Conservation (phyloP, 495 filamentous ascomycete species). For the Penicillium herquei region DNA sequence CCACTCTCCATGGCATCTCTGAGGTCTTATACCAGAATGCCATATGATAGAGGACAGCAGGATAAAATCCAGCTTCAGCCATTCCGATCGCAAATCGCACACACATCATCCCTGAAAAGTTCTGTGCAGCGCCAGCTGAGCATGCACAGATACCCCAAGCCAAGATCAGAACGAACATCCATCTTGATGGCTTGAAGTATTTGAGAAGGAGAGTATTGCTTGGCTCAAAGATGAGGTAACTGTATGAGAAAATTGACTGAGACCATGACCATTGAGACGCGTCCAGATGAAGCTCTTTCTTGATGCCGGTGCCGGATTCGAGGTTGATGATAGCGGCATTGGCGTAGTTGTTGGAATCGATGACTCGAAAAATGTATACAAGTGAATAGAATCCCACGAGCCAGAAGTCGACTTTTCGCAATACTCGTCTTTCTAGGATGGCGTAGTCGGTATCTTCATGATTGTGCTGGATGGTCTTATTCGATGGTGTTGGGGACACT, state of each 20-base stretch:
- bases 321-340: conserved; percentile 50
- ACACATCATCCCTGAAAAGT: conserved; percentile 41
- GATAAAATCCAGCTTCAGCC: conserved; percentile 42
- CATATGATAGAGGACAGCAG: conserved; percentile 39
- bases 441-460: not conserved
- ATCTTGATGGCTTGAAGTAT: conserved; percentile 34
- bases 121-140: conserved; percentile 31
- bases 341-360: conserved; percentile 41
- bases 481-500: conserved; percentile 7
- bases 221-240: conserved; percentile 45
- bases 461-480: not conserved
- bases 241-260: conserved; percentile 40
- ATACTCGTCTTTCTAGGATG: conserved; percentile 25
- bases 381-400: conserved; percentile 43
- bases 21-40: conserved; percentile 41
- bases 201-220: conserved; percentile 36
- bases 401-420: conserved; percentile 42
- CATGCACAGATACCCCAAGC: conserved; percentile 40
- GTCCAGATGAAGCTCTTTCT: conserved; percentile 39
- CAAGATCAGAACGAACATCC: conserved; percentile 46
- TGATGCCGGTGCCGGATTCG: conserved; percentile 41
- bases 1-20: conserved; percentile 36
- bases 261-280: conserved; percentile 42
- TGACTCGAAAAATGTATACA: conserved; percentile 42
- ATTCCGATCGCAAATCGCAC: conserved; percentile 40